Conservation (phyloP, 1,284 basidiomycete species). For the Heterobasidion irregulare region DNA sequence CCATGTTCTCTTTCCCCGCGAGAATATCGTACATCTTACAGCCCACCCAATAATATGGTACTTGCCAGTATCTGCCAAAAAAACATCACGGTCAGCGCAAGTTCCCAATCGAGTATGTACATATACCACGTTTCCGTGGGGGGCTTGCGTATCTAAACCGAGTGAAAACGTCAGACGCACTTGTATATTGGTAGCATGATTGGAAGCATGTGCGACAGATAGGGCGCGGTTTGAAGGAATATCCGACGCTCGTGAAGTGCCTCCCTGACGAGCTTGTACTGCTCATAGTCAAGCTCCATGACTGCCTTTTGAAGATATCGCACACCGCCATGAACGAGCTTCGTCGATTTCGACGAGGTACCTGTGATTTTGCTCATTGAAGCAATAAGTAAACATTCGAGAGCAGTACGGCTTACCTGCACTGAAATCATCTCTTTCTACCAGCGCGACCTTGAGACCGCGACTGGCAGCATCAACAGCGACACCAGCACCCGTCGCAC, state of each 20-base stretch:
- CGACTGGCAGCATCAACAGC: constrained; percentile 91
- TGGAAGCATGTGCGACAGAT: constrained; percentile 87
- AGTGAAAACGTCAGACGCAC: constrained; percentile 27
- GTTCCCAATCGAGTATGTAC: background rate
- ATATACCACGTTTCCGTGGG: background rate
- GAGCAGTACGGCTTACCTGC: constrained; percentile 45
- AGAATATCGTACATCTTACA: constrained; percentile 97
- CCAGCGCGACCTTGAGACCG: constrained; percentile 88
- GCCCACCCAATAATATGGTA: constrained; percentile 94
- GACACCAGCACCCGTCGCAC: constrained; percentile 91
- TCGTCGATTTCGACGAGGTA: constrained; percentile 95
- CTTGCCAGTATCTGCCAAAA: constrained; percentile 81
- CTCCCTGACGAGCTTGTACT: constrained; percentile 94
- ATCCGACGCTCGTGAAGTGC: constrained; percentile 90
- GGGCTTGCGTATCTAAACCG: background rate
- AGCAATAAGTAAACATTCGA: background rate
- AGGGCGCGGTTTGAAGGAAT: constrained; percentile 94
- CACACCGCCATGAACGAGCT: constrained; percentile 96
- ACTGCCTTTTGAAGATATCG: constrained; percentile 96
- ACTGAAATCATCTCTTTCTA: constrained; percentile 91
- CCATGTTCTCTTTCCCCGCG: constrained; percentile 97
- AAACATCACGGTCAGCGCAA: background rate
- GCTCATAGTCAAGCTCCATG: constrained; percentile 93
- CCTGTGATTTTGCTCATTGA: constrained; percentile 32
- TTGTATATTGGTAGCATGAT: constrained; percentile 94